These are phyloP conservation scores for Luffa acutangula DNA, from an alignment of 306 rosid genomes.

Conservation along the genomic window DNA sequence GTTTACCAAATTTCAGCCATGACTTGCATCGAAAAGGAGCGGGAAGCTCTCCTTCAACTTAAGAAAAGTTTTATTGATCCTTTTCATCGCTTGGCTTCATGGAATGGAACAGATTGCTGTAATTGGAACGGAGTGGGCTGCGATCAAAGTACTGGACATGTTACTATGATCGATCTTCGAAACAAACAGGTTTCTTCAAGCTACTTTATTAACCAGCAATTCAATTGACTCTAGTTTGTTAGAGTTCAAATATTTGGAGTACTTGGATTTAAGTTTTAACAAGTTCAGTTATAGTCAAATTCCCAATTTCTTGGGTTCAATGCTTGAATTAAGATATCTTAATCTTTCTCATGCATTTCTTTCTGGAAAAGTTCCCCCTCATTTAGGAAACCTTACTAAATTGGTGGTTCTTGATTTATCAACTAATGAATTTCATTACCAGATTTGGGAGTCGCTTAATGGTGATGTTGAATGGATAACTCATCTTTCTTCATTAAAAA, in stretches of 20 bases:
- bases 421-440: not conserved
- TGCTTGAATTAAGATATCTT: not conserved
- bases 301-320: not conserved
- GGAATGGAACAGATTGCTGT: not conserved
- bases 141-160: not conserved
- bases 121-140: not conserved
- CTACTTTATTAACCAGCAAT: not conserved
- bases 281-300: not conserved
- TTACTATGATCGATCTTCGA: not conserved
- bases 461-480: slow-evolving; percentile 16
- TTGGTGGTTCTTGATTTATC: not conserved
- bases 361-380: not conserved
- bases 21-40: not conserved
- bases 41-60: not conserved
- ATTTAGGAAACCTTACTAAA: not conserved
- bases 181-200: not conserved
- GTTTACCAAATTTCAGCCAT: not conserved
- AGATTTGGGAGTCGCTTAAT: not conserved
- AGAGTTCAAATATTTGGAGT: not conserved
- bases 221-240: not conserved
- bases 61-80: not conserved
- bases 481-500: slow-evolving; percentile 2
- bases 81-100: not conserved
- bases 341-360: not conserved
- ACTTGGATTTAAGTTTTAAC: not conserved